These are phyloP conservation scores for Brettanomyces naardenensis DNA, from an alignment of 805 yeast species.

Conservation along the genomic window DNA sequence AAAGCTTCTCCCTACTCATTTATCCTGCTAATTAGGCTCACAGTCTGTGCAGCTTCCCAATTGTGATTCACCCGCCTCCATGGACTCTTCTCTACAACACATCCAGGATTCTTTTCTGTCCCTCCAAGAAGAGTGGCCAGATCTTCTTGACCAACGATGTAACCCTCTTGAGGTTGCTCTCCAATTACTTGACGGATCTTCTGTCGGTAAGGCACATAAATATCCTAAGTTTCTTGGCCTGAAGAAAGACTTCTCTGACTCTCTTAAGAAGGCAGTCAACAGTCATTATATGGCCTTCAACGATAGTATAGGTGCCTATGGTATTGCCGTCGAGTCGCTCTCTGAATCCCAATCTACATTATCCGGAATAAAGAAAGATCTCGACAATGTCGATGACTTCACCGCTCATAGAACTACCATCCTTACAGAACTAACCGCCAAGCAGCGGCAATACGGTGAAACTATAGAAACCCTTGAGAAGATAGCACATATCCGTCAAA, in stretches of 20 bases:
- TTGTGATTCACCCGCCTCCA: too few relatives aligned
- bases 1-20: too few relatives aligned
- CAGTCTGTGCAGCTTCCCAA: too few relatives aligned
- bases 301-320: slow-evolving; percentile 77
- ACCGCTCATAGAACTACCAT: slow-evolving; percentile 43
- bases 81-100: slow-evolving; percentile 2
- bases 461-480: slow-evolving; percentile 64
- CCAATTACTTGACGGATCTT: slow-evolving; percentile 73
- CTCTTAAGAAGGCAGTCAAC: slow-evolving; percentile 64
- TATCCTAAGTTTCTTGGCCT: slow-evolving; percentile 57
- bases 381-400: slow-evolving; percentile 13
- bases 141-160: slow-evolving; percentile 43
- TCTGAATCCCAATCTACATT: slow-evolving; percentile 48
- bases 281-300: slow-evolving; percentile 81
- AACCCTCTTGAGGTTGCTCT: slow-evolving; percentile 84
- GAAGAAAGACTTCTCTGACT: slow-evolving; percentile 45
- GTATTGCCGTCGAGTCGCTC: slow-evolving; percentile 56
- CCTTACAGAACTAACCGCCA: slow-evolving; percentile 56
- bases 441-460: slow-evolving; percentile 54
- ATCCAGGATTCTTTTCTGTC: not conserved
- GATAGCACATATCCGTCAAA: slow-evolving; percentile 49
- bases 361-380: slow-evolving; percentile 13
- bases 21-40: too few relatives aligned
- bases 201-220: slow-evolving; percentile 83
- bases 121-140: slow-evolving; percentile 23